Conservation (phyloP, 257 asterid species). For the Cynanchum wilfordii region DNA sequence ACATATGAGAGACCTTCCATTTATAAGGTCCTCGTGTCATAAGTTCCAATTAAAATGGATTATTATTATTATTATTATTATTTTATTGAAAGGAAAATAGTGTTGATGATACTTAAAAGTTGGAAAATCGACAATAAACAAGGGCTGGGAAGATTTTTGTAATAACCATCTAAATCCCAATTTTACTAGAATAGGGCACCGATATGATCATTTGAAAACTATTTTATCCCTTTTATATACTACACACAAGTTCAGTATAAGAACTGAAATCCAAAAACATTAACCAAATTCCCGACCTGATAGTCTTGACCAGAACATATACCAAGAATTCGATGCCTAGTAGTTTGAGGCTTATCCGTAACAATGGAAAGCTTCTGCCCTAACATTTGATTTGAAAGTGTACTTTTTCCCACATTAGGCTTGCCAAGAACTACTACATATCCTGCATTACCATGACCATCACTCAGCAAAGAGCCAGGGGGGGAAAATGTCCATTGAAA, state of each 20-base stretch:
- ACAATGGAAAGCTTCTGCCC: conserved; percentile 92
- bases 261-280: conserved; percentile 2
- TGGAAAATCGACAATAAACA: background rate
- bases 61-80: no score
- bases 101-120: no score
- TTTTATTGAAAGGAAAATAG: background rate
- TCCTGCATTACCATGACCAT: conserved; percentile 25
- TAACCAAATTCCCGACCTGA: conserved; percentile 49
- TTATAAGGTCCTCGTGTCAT: background rate
- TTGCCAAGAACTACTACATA: conserved; percentile 88
- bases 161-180: background rate
- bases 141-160: background rate
- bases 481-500: background rate
- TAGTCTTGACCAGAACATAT: conserved; percentile 75
- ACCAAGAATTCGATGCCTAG: conserved; percentile 88
- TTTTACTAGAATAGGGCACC: background rate
- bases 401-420: conserved; percentile 96
- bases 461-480: background rate
- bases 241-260: background rate
- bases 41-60: background rate
- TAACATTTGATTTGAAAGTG: conserved; percentile 85
- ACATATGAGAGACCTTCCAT: background rate
- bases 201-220: background rate
- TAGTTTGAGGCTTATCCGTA: conserved; percentile 94
- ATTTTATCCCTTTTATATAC: background rate